phyloP scores from a whole-genome alignment of 2,329 filamentous ascomycete species.

The Plenodomus lindquistii region DNA sequence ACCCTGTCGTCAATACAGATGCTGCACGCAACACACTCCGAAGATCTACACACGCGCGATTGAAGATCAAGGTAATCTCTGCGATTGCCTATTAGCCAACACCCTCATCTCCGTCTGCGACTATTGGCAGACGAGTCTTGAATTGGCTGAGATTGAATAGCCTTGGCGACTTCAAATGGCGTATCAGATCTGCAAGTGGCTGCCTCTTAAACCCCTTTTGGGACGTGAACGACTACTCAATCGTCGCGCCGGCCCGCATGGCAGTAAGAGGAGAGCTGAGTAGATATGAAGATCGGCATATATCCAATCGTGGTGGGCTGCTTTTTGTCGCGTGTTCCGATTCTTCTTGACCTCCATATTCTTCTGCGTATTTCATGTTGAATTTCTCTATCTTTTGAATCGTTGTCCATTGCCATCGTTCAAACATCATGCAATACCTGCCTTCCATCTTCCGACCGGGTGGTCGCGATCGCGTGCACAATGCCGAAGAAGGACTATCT shows the following conservation, averaged over 20 bases:
- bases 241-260: conserved; percentile 2
- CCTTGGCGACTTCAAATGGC: too few species aligned
- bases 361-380: too few species aligned
- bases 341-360: neutral
- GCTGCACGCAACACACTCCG: too few species aligned
- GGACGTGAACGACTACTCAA: conserved; percentile 6
- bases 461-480: conserved; percentile 16
- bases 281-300: neutral
- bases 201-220: conserved; percentile 7
- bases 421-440: conserved; percentile 20
- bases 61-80: too few species aligned
- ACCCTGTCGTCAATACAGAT: too few species aligned
- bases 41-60: too few species aligned
- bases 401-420: neutral
- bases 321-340: neutral
- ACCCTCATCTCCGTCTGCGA: too few species aligned
- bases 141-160: too few species aligned
- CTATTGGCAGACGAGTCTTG: too few species aligned
- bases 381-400: neutral
- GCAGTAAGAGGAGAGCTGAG: conserved; percentile 10
- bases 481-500: conserved; percentile 23
- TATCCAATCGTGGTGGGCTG: conserved; percentile 3
- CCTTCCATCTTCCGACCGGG: conserved; percentile 18
- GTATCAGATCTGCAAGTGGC: conserved; percentile 10
- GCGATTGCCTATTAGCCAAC: too few species aligned